phyloP scores from a whole-genome alignment of 208 protist genomes.

The Wallacemonas sp. region DNA sequence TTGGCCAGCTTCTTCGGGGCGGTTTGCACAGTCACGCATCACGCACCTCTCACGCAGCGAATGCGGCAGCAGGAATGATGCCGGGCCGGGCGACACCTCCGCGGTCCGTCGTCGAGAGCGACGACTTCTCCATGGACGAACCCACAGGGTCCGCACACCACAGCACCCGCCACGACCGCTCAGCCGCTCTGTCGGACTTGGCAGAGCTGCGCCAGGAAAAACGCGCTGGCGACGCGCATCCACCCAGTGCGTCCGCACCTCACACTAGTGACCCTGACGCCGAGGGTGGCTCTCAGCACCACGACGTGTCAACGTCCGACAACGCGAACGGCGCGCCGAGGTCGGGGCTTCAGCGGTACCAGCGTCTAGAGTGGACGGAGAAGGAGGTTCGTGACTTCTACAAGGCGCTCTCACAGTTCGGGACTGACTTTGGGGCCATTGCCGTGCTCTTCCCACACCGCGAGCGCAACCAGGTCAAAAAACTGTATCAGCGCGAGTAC shows the following conservation, averaged over 20 bases:
- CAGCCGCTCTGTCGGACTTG: neutral
- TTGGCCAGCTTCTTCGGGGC: conserved; percentile 54
- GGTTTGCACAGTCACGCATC: neutral
- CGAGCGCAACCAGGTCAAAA: conserved; percentile 73
- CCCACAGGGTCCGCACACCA: neutral
- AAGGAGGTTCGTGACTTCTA: conserved; percentile 80
- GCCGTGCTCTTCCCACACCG: conserved; percentile 65
- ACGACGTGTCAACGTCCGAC: no score
- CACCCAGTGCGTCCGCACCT: neutral
- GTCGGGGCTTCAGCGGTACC: conserved; percentile 3
- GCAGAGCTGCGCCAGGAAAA: neutral
- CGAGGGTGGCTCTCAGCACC: neutral
- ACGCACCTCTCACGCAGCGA: neutral
- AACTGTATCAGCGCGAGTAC: conserved; percentile 79
- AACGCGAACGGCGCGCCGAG: no score
- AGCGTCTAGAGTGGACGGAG: conserved; percentile 69
- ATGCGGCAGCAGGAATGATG: neutral
- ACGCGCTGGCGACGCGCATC: neutral
- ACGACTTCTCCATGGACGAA: neutral
- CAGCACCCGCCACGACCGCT: neutral
- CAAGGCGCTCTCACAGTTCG: conserved; percentile 80
- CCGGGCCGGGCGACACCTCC: no score
- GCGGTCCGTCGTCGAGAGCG: no score
- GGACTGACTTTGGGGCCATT: conserved; percentile 89
- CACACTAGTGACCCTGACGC: neutral